Conservation (phyloP, 352 stramenopile species). For the Phytophthora brassicae region DNA sequence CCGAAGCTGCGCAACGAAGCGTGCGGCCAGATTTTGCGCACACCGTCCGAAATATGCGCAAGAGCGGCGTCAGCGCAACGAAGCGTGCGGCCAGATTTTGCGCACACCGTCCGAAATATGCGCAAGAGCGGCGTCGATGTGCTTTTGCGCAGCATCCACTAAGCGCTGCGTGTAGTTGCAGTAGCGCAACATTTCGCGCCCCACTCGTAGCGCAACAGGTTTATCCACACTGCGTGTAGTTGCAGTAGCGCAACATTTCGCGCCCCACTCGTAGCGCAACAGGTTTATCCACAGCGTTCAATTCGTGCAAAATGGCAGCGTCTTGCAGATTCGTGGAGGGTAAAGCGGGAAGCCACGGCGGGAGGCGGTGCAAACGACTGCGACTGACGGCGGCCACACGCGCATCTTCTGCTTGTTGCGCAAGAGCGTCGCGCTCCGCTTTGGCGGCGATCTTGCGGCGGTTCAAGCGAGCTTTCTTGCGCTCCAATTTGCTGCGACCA, state of each 20-base stretch:
- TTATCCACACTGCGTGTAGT: constrained; percentile 66
- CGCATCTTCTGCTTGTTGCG: constrained; percentile 28
- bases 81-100: too few relatives aligned
- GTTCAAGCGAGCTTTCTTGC: constrained; percentile 43
- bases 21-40: constrained; percentile 79
- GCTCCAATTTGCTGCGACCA: constrained; percentile 42
- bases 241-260: constrained; percentile 67
- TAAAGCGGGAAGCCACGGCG: constrained; percentile 33
- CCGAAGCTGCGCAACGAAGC: constrained; percentile 77
- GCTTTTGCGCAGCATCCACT: constrained; percentile 50
- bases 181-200: constrained; percentile 67
- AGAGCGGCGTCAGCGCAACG: constrained; percentile 79
- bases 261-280: constrained; percentile 39
- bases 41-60: constrained; percentile 58
- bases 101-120: constrained; percentile 67
- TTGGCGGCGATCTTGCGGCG: constrained; percentile 37
- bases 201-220: constrained; percentile 39
- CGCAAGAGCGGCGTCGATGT: constrained; percentile 74
- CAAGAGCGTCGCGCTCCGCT: constrained; percentile 25
- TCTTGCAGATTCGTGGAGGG: constrained; percentile 22
- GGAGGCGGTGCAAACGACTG: constrained; percentile 31
- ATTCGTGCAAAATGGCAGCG: constrained; percentile 15
- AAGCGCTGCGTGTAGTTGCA: constrained; percentile 61
- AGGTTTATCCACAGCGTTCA: constrained; percentile 25
- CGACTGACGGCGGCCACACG: constrained; percentile 32